Percentiles rank a stretch among this genome's conserved stretches.
Evolutionary conservation across 768 basidiomycete genomes (phyloP).

Genomic region (Trametes coccinea): DNA sequence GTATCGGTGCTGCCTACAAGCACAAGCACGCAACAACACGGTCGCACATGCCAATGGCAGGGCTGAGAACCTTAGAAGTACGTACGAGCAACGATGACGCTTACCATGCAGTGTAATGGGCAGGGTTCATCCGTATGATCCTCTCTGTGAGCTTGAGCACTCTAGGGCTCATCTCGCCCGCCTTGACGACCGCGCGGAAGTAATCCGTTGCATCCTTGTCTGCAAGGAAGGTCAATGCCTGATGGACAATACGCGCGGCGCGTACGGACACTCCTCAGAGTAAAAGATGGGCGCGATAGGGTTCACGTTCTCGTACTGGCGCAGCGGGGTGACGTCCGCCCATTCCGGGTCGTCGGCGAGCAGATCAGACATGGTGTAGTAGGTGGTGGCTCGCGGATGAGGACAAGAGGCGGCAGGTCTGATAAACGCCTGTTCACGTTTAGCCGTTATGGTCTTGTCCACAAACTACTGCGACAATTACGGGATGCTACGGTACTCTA

Average conservation of each 20-base stretch:
- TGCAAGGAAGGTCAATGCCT: constrained; percentile 33
- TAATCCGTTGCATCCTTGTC: constrained; percentile 94
- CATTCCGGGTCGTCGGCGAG: constrained; percentile 73
- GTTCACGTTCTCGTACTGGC: constrained; percentile 75
- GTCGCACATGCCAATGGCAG: neutral
- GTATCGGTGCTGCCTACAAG: constrained; percentile 89
- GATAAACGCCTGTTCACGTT: too few relatives aligned
- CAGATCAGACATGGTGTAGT: constrained; percentile 32
- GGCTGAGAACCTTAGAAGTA: neutral
- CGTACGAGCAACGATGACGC: constrained; percentile 25
- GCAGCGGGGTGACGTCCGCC: constrained; percentile 75
- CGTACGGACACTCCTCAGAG: constrained; percentile 63
- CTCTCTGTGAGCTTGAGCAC: constrained; percentile 86
- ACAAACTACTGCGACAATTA: too few relatives aligned
- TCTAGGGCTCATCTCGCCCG: constrained; percentile 75
- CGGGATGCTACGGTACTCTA: too few relatives aligned
- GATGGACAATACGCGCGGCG: constrained; percentile 6
- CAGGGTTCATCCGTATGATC: constrained; percentile 90
- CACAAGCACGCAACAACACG: neutral
- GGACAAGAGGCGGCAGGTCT: constrained; percentile 3
- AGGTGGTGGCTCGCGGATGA: neutral
- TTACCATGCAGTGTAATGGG: constrained; percentile 96
- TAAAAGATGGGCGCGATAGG: constrained; percentile 95
- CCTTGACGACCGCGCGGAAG: constrained; percentile 81
- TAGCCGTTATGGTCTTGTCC: too few relatives aligned